Conservation (phyloP, 345 rosid genomes). For the Streptanthus diversifolius region DNA sequence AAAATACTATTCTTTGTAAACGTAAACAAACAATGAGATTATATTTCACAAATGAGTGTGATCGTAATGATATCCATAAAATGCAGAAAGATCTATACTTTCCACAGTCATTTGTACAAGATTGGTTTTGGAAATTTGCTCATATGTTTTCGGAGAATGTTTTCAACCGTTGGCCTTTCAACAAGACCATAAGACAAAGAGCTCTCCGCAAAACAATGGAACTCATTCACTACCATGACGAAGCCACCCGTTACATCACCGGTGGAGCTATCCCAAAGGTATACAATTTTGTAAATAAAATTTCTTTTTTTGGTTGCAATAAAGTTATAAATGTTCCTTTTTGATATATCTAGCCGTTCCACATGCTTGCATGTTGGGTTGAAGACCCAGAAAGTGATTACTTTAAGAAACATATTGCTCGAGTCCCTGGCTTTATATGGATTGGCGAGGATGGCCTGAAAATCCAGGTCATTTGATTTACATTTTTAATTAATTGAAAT, state of each 20-base stretch:
- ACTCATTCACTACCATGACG: conserved; percentile 46
- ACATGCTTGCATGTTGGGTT: conserved; percentile 60
- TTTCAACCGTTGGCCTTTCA: conserved; percentile 41
- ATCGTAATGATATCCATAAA: not conserved
- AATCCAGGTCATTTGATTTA: conserved; percentile 34
- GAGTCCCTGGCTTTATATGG: conserved; percentile 40
- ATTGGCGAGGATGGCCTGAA: conserved; percentile 53
- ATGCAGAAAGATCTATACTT: conserved; percentile 43
- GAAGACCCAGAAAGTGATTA: conserved; percentile 50
- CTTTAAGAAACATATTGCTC: conserved; percentile 42
- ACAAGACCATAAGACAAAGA: conserved; percentile 32
- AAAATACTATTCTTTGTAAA: too few species aligned
- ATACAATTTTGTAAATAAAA: not conserved
- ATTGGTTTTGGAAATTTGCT: conserved; percentile 39
- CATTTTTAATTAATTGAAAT: not conserved
- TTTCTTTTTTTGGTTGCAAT: not conserved
- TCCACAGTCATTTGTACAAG: conserved; percentile 41
- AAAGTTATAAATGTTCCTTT: not conserved
- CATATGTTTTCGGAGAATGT: conserved; percentile 39
- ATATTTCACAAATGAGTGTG: not conserved
- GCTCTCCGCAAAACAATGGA: conserved; percentile 40
- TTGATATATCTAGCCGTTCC: conserved; percentile 17
- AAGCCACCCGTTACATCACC: conserved; percentile 41
- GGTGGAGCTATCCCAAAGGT: conserved; percentile 47
- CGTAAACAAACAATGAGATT: not conserved